phyloP scores from a whole-genome alignment of 2,329 filamentous ascomycete species.

The Cladophialophora exuberans region DNA sequence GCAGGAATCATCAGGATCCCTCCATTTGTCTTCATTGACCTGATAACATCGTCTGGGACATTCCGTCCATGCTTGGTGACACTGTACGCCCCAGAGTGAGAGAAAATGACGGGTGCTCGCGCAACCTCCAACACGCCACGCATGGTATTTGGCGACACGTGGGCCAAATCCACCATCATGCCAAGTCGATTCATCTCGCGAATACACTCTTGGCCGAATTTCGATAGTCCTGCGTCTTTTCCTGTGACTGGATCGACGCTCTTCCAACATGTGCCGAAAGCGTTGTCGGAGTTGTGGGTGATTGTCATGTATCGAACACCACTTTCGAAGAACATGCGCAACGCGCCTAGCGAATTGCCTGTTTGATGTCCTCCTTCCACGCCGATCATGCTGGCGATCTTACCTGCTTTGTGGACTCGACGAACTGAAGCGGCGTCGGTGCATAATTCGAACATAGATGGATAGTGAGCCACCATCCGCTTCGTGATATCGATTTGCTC shows the following conservation, averaged over 20 bases:
- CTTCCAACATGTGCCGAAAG: conserved; percentile 35
- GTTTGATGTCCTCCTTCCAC: conserved; percentile 37
- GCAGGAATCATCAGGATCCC: conserved; percentile 49
- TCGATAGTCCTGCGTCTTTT: conserved; percentile 32
- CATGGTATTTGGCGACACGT: conserved; percentile 36
- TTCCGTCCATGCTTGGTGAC: conserved; percentile 42
- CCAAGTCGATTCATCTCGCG: conserved; percentile 37
- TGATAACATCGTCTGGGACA: conserved; percentile 47
- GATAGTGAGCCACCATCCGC: conserved; percentile 33
- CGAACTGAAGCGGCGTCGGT: conserved; percentile 29
- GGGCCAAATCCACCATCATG: conserved; percentile 37
- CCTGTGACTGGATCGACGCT: conserved; percentile 26
- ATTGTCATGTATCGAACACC: conserved; percentile 35
- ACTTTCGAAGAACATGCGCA: conserved; percentile 32
- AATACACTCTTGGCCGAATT: conserved; percentile 32
- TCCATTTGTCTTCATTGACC: conserved; percentile 40
- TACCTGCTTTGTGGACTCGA: conserved; percentile 29
- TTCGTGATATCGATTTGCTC: conserved; percentile 37
- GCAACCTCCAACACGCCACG: conserved; percentile 32
- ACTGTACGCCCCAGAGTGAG: conserved; percentile 32
- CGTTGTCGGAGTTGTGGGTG: conserved; percentile 39
- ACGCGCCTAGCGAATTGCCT: conserved; percentile 32
- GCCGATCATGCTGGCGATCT: conserved; percentile 33
- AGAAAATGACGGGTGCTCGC: conserved; percentile 35
- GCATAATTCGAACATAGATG: conserved; percentile 32